These are phyloP conservation scores for Astrocystis sublimbata DNA, from an alignment of 495 filamentous ascomycete genomes.

Conservation along the genomic window DNA sequence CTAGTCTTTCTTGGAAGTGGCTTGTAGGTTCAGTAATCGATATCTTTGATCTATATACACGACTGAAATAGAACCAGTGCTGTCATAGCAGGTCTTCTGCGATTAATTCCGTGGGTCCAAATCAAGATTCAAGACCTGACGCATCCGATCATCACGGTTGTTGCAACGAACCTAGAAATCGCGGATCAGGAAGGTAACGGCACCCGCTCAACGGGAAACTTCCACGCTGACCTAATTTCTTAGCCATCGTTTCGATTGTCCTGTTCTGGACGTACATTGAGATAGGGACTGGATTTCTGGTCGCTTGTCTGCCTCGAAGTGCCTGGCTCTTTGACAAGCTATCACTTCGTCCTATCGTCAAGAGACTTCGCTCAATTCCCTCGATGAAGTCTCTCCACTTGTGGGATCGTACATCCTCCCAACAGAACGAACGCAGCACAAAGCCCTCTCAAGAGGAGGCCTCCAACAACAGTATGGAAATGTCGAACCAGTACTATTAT, in stretches of 20 bases:
- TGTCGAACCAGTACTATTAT: too few relatives aligned
- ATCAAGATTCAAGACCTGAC: conserved; percentile 8
- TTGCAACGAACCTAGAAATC: neutral
- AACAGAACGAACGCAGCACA: too few relatives aligned
- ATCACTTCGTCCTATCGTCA: neutral
- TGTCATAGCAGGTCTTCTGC: conserved; percentile 10
- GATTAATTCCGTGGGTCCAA: conserved; percentile 15
- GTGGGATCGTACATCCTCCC: too few relatives aligned
- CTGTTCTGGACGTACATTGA: conserved; percentile 2
- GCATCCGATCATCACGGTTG: neutral
- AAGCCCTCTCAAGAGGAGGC: too few relatives aligned
- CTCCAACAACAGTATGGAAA: too few relatives aligned
- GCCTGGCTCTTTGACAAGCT: conserved; percentile 1
- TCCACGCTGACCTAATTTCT: neutral
- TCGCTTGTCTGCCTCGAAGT: neutral
- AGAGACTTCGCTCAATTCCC: neutral
- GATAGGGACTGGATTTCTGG: neutral
- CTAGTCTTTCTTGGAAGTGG: conserved; percentile 13
- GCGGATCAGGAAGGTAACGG: neutral
- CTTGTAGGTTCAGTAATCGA: conserved; percentile 1
- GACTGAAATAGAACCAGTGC: neutral
- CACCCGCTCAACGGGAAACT: neutral
- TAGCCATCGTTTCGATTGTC: neutral
- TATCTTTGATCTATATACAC: too few relatives aligned
- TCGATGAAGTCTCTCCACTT: neutral